Evolutionary conservation across 305 asterid species (phyloP).

Genomic region (Ilex paraguariensis): DNA sequence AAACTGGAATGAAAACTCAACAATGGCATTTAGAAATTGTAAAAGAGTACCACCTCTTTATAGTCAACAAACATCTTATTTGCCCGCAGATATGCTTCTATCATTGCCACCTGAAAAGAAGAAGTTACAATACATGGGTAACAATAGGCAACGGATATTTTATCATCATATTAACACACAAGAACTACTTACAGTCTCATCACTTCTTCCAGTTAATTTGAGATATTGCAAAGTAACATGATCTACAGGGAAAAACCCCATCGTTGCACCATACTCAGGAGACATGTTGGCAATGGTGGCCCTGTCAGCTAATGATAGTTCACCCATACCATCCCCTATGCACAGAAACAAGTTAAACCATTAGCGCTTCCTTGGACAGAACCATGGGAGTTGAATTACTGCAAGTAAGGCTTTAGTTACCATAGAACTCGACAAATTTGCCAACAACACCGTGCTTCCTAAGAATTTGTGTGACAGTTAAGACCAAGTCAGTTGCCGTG

Average conservation of each 20-base stretch:
- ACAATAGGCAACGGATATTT: neutral
- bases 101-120: slow-evolving; percentile 62
- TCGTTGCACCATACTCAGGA: slow-evolving; percentile 95
- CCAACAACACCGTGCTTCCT: slow-evolving; percentile 97
- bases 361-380: slow-evolving; percentile 7
- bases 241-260: slow-evolving; percentile 98
- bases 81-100: slow-evolving; percentile 92
- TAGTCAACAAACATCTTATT: slow-evolving; percentile 89
- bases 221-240: slow-evolving; percentile 78
- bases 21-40: neutral
- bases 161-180: neutral
- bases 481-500: slow-evolving; percentile 87
- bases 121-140: neutral
- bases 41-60: slow-evolving; percentile 44
- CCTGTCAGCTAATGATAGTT: slow-evolving; percentile 90
- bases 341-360: slow-evolving; percentile 10
- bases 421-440: slow-evolving; percentile 84
- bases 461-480: slow-evolving; percentile 84
- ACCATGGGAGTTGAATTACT: slow-evolving; percentile 6
- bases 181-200: slow-evolving; percentile 62
- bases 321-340: slow-evolving; percentile 74
- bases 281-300: slow-evolving; percentile 98
- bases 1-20: neutral
- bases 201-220: slow-evolving; percentile 87
- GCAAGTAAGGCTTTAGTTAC: slow-evolving; percentile 27